phyloP scores from a whole-genome alignment of 805 yeast genomes.

The Tetrapisispora iriomotensis region DNA sequence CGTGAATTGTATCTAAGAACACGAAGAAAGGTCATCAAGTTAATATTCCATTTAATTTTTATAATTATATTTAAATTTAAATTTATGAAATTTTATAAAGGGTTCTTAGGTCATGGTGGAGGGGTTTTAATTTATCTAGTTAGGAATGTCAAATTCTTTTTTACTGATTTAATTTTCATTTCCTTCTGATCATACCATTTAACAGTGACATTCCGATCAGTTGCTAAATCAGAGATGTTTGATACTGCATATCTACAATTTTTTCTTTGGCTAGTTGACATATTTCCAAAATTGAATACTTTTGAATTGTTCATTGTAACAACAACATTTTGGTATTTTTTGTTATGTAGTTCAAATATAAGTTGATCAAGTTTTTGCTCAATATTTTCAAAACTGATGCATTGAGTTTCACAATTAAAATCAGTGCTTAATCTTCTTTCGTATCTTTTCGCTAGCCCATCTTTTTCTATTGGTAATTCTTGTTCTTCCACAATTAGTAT shows the following conservation, averaged over 20 bases:
- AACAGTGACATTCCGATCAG: slow-evolving; percentile 3
- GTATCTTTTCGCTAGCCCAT: slow-evolving; percentile 1
- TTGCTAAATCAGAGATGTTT: not conserved
- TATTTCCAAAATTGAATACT: slow-evolving; percentile 8
- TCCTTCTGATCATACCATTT: slow-evolving; percentile 9
- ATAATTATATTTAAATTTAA: no score
- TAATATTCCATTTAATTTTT: no score
- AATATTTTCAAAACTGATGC: not conserved
- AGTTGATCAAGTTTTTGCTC: not conserved
- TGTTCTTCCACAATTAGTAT: not conserved
- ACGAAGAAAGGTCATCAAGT: no score
- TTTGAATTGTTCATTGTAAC: not conserved
- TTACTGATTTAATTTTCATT: not conserved
- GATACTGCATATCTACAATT: not conserved
- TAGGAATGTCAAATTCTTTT: not conserved
- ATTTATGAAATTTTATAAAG: no score
- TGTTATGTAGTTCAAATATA: not conserved
- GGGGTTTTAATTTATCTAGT: not conserved
- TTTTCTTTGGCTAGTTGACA: slow-evolving; percentile 10
- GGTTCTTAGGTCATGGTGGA: no score
- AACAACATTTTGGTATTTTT: slow-evolving; percentile 1
- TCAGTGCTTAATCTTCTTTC: not conserved
- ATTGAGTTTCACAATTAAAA: not conserved
- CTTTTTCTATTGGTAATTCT: not conserved
- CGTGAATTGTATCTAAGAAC: no score